These are phyloP conservation scores for Termitomyces sp. DNA, from an alignment of 768 basidiomycete species.

Conservation along the genomic window DNA sequence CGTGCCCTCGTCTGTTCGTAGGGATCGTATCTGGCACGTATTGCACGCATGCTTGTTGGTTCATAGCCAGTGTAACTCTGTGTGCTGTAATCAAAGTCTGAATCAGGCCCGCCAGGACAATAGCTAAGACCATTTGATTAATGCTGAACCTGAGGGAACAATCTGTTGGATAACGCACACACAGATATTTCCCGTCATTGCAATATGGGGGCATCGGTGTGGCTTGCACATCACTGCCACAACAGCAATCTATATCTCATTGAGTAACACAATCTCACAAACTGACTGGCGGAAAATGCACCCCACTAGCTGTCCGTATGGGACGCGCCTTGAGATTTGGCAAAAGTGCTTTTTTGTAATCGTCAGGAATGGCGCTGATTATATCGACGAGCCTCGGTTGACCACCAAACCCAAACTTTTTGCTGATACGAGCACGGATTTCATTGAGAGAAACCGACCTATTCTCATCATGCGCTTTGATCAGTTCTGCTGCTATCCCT, in stretches of 20 bases:
- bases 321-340: constrained; percentile 91
- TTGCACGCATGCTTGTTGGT: constrained; percentile 98
- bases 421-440: constrained; percentile 82
- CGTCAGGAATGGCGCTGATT: constrained; percentile 96
- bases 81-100: constrained; percentile 99
- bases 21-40: constrained; percentile 90
- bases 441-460: constrained; percentile 82
- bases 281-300: constrained; percentile 32
- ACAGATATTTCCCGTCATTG: constrained; percentile 99
- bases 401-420: constrained; percentile 82
- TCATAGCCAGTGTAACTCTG: constrained; percentile 95
- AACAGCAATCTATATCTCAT: constrained; percentile 76
- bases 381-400: constrained; percentile 96
- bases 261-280: not conserved
- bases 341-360: constrained; percentile 87
- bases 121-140: constrained; percentile 46
- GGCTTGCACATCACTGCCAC: constrained; percentile 99
- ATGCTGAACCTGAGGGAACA: not conserved
- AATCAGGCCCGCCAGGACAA: constrained; percentile 98
- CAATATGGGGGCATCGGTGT: constrained; percentile 98
- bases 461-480: constrained; percentile 78
- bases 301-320: constrained; percentile 94
- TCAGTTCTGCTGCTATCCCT: constrained; percentile 91
- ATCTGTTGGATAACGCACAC: constrained; percentile 52
- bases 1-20: constrained; percentile 96